A percentile compares a stretch with the other conserved stretches of the same genome.
Evolutionary conservation across 1,284 basidiomycete genomes (phyloP).

Genomic region (Cerrena zonata): DNA sequence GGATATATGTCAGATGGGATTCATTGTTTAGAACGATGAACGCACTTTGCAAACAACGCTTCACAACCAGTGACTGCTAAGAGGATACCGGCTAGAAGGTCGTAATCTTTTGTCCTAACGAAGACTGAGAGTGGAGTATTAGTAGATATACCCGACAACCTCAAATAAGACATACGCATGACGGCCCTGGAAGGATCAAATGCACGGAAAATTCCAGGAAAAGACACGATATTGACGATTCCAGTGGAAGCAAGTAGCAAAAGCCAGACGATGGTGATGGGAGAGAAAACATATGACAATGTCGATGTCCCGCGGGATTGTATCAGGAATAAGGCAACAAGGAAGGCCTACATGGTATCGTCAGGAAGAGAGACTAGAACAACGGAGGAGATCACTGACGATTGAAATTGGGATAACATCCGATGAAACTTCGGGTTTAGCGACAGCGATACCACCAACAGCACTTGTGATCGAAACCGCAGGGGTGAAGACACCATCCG

Average conservation of each 20-base stretch:
- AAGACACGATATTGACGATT: constrained; percentile 50
- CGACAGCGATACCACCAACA: constrained; percentile 60
- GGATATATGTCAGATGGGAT: neutral
- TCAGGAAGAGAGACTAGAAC: neutral
- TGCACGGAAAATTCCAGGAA: constrained; percentile 59
- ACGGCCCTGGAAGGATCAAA: constrained; percentile 63
- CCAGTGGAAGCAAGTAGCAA: constrained; percentile 45
- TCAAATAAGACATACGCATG: constrained; percentile 37
- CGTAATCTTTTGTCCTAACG: constrained; percentile 56
- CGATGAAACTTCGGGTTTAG: constrained; percentile 40
- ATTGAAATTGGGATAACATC: constrained; percentile 56
- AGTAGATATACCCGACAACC: no score
- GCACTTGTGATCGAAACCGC: constrained; percentile 67
- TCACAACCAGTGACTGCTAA: constrained; percentile 64
- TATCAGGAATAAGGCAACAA: constrained; percentile 51
- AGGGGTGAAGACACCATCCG: constrained; percentile 58
- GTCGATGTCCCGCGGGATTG: constrained; percentile 55
- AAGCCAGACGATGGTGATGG: constrained; percentile 51
- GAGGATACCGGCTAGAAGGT: constrained; percentile 57
- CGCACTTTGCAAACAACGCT: constrained; percentile 61
- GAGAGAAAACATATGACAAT: constrained; percentile 50
- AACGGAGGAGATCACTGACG: constrained; percentile 27
- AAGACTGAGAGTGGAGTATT: constrained; percentile 39
- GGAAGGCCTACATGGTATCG: constrained; percentile 36
- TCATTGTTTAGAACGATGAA: neutral